A percentile compares a stretch with the other conserved stretches of the same genome.
Evolutionary conservation across 345 rosid species (phyloP).

Genomic region (Salix suchowensis): DNA sequence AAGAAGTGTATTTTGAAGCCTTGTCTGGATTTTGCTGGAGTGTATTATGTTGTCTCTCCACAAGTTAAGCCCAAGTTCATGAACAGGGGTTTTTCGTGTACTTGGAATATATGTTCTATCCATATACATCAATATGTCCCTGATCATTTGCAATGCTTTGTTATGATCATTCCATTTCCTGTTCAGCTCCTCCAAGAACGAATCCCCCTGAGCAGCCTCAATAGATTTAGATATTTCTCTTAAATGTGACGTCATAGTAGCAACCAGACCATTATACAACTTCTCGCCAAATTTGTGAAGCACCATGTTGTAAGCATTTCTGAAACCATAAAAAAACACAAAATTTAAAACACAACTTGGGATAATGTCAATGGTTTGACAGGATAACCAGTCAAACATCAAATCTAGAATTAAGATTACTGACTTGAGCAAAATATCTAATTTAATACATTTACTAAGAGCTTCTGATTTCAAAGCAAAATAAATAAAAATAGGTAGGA

Average conservation of each 20-base stretch:
- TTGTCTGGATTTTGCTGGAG: conserved; percentile 62
- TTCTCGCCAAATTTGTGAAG: conserved; percentile 94
- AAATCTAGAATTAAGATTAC: neutral
- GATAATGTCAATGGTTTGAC: neutral
- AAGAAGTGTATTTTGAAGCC: conserved; percentile 77
- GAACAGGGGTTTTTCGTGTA: conserved; percentile 77
- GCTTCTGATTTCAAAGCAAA: neutral
- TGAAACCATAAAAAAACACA: conserved; percentile 22
- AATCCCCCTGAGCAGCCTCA: conserved; percentile 91
- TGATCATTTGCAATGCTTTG: conserved; percentile 93
- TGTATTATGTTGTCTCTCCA: conserved; percentile 90
- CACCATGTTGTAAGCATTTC: conserved; percentile 99
- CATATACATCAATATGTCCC: conserved; percentile 98
- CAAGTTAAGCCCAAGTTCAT: conserved; percentile 80
- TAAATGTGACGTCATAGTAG: conserved; percentile 88
- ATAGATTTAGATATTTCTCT: conserved; percentile 69
- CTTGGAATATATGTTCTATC: conserved; percentile 87
- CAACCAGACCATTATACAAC: conserved; percentile 71
- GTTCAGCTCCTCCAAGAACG: conserved; percentile 85
- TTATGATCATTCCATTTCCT: conserved; percentile 97
- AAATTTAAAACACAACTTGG: neutral
- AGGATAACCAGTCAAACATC: neutral
- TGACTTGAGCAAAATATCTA: neutral
- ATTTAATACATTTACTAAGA: neutral
- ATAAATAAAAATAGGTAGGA: neutral